Evolutionary conservation across 192 early-diverging fungal species (phyloP), one percentile per base, ranked within the genome.

Genomic region (Entophlyctis luteolus): DNA sequence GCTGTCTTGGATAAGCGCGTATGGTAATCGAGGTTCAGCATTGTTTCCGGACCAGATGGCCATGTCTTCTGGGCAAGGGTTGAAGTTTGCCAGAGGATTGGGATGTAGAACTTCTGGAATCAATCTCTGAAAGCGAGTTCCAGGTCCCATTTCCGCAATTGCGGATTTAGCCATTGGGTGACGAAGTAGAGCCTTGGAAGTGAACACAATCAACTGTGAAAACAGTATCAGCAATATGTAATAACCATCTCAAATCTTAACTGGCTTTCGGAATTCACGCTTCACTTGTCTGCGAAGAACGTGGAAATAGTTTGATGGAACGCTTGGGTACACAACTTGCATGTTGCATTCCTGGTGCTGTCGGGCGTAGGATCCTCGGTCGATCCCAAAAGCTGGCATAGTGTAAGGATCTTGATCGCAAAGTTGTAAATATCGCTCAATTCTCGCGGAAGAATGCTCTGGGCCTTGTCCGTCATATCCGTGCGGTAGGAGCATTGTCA

Each of bases 331-430:
- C 12, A 94, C 88, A 16, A 98, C 90, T 83, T 95, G 93, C 88
- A 96, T 93, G 85, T 94, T 98, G 81, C 92, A 93, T 78, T 97
- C 94, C 79, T 97, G 96, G 73, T 95, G 93, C 81, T 96, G 94
- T 42, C 96, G 86, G 27, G 91, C 79, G 47, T 77, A 76, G 59
- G 77, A 80, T 25, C 75, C 79, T 47, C 68, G 74, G 2, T 54
- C 77, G 20, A 63, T 72, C 18, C 70, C 59, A 34, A 59, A 74
- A n/a, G 75, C 59, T 35, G 82, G 82, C 77, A 84, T 79, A 2
- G 29, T 73, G 77, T 90, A 90, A 18, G 94, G 96, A 74, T 98
- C 88, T 73, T 98, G 93, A 77, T 97, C 92, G 73, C 89, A 90
- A 77, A 97, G 81, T 79, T 95, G 93, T 69, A 98, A 83, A 80